Base-by-base conservation (phyloP, 1,284 basidiomycete species). In the Ganoderma multipileum region DNA sequence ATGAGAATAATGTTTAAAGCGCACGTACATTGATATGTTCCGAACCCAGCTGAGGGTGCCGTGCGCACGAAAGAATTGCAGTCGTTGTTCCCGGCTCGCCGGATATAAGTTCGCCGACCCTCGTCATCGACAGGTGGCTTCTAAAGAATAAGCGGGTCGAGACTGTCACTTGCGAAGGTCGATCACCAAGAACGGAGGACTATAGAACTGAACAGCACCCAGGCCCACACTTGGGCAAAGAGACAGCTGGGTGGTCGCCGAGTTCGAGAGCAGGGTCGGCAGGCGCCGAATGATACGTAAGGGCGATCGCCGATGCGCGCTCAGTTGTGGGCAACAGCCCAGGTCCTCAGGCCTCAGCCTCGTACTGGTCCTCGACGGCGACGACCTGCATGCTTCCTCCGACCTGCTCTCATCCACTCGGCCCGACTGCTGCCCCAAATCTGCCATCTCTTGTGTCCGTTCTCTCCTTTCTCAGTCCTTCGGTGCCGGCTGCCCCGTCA, bases 241-340 rank as follows among this genome's bases (percentile, higher is more conserved):
- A 8, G 20, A 8, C 20, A 8, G 20, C 44, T n/a, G n/a, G n/a
- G 20, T 6, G 20, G 42, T n/a, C 42, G 42, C n/a, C 41, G 16
- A 18, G 18, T 16, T 18, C 16, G 42, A 47, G 47, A 26, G 23
- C 47, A 5, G n/a, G 38, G 41, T 63, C 68, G 64, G 68, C 57
- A 52, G 60, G 62, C 52, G 68, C 68, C 62, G 61, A 52, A 38
- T 52, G 28, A 52, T 65, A 67, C 68, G 65, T 64, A 66, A 69
- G 68, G 47, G 64, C 65, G 68, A 69, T 69, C 68, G 52, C 57
- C 61, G 61, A 52, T 47, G 47, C 26, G 66, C 57, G 64, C 61
- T 55, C 44, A 9, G 16, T 58, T 36, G 16, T 39, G 36, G 26
- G 12, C 42, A 38, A 30, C 52, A 12, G 52, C 16, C 16, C 8